Percentiles rank a stretch among this genome's conserved stretches.
Conservation (phyloP, 306 rosid species). For the Quercus agrifolia region DNA sequence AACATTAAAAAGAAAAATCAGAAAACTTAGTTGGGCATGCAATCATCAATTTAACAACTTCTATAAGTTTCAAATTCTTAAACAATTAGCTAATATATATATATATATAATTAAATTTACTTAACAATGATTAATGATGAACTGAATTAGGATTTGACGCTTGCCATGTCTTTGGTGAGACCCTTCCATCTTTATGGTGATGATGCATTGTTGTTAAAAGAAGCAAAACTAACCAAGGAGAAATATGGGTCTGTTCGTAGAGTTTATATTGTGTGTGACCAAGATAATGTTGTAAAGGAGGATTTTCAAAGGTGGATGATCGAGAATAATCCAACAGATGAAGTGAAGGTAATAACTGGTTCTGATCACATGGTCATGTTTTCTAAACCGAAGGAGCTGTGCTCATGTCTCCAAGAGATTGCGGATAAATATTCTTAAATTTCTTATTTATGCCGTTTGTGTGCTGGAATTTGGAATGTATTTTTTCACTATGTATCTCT, state of each 20-base stretch:
- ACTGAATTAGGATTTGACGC: slow-evolving; percentile 26
- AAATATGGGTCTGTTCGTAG: slow-evolving; percentile 39
- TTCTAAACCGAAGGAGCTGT: slow-evolving; percentile 29
- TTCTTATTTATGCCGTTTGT: not conserved
- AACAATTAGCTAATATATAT: too few relatives aligned
- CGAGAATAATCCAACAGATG: slow-evolving; percentile 18
- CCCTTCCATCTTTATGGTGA: not conserved
- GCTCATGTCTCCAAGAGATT: slow-evolving; percentile 26
- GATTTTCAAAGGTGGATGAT: slow-evolving; percentile 38
- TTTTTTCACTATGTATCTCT: too few relatives aligned
- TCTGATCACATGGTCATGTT: slow-evolving; percentile 61
- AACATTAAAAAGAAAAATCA: not conserved
- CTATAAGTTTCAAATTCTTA: not conserved
- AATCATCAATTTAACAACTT: not conserved
- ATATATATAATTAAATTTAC: too few relatives aligned
- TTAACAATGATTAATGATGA: too few relatives aligned
- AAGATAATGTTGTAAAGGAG: slow-evolving; percentile 11
- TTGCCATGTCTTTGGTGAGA: slow-evolving; percentile 34
- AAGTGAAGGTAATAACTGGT: slow-evolving; percentile 29
- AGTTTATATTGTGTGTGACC: slow-evolving; percentile 31
- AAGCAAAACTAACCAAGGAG: slow-evolving; percentile 13
- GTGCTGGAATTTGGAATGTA: not conserved
- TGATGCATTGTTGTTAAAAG: slow-evolving; percentile 1
- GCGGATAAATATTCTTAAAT: slow-evolving; percentile 13
- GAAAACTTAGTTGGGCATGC: too few relatives aligned